A percentile compares a stretch with the other conserved stretches of the same genome.
Evolutionary conservation across 2,329 filamentous ascomycete genomes (phyloP).

Genomic region (Diplocarpon rosae): DNA sequence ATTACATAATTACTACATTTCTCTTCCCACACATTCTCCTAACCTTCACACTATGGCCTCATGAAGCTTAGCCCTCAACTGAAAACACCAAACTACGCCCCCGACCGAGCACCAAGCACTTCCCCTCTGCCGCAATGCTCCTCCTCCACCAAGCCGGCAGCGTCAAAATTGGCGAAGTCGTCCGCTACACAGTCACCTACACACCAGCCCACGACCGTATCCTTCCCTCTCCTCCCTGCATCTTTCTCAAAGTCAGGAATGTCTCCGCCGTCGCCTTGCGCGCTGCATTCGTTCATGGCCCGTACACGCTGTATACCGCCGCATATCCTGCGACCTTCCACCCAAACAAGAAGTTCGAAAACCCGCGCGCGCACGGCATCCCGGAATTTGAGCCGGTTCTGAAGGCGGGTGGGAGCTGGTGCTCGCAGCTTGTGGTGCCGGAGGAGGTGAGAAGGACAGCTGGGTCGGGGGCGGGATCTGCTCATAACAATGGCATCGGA

Average conservation of each 20-base stretch:
- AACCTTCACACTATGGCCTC: no score
- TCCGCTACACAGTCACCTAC: slow-evolving; percentile 88
- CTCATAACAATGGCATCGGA: not conserved
- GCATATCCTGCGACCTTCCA: slow-evolving; percentile 77
- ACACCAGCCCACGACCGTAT: slow-evolving; percentile 82
- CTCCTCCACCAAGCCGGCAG: slow-evolving; percentile 83
- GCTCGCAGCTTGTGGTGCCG: slow-evolving; percentile 68
- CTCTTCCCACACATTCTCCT: no score
- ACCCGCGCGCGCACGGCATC: slow-evolving; percentile 58
- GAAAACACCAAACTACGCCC: no score
- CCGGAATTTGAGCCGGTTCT: slow-evolving; percentile 94
- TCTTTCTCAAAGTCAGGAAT: slow-evolving; percentile 85
- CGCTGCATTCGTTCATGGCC: slow-evolving; percentile 91
- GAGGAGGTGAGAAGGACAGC: slow-evolving; percentile 62
- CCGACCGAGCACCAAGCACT: no score
- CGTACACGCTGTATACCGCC: slow-evolving; percentile 80
- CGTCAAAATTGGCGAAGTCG: slow-evolving; percentile 88
- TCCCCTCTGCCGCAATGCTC: slow-evolving; percentile 48
- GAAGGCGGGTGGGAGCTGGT: slow-evolving; percentile 85
- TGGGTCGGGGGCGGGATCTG: slow-evolving; percentile 26
- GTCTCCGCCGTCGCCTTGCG: slow-evolving; percentile 81
- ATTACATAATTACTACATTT: no score
- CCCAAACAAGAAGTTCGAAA: slow-evolving; percentile 66
- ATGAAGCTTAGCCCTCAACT: no score
- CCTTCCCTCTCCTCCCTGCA: slow-evolving; percentile 67